Base-by-base conservation (phyloP, 768 basidiomycete genomes). In the Mycena haematopus region DNA sequence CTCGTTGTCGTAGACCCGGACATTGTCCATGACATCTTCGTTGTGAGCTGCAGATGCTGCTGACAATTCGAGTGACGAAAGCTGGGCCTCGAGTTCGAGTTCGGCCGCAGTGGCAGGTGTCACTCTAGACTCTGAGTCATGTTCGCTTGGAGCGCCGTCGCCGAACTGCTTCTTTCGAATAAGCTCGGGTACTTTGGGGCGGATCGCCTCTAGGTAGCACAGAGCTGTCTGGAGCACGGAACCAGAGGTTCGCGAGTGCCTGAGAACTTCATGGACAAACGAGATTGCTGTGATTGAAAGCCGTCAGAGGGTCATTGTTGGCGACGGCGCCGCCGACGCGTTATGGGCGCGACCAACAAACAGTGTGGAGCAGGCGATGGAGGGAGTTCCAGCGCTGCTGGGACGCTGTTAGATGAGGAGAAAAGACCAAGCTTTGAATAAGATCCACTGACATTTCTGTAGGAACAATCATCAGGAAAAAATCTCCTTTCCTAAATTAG, bases 141-240 rank as follows among this genome's bases (percentile, higher is more conserved):
- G 76, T 68, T 84, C 80, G 56, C 72, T 74, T 50, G 77, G 72
- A 60, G 78, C 69, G 8, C 78, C 77, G 50, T 81, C 70, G 33
- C 82, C 81, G 19, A 71, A 68, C 62, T 79, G 80, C 56, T 89
- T 88, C 65, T 79, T 76, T 1, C 66, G 74, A 50, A 85, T 77
- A 9, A 93, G 78, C 47, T 88, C 86, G 0, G 90, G 86, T 14
- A 95, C 71, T 84, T n/a, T 88, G 27, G 78, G 71, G 6, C 92
- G 87, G n/a, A 93, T 82, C 5, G 90, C 92, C 73, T 94, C 92
- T 15, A 96, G 78, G 72, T 95, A 95, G 72, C 94, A 93, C 0
- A 94, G 76, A 0, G 94, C 94, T 0, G 92, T 91, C 72, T 95
- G 93, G 10, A 96, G 81, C 3, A 94, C 91, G 44, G 83, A 85